A percentile compares a stretch with the other conserved stretches of the same genome.
These are phyloP conservation scores for Tetradesmus obliquus DNA, from an alignment of 139 green algal genomes.

Conservation along the genomic window DNA sequence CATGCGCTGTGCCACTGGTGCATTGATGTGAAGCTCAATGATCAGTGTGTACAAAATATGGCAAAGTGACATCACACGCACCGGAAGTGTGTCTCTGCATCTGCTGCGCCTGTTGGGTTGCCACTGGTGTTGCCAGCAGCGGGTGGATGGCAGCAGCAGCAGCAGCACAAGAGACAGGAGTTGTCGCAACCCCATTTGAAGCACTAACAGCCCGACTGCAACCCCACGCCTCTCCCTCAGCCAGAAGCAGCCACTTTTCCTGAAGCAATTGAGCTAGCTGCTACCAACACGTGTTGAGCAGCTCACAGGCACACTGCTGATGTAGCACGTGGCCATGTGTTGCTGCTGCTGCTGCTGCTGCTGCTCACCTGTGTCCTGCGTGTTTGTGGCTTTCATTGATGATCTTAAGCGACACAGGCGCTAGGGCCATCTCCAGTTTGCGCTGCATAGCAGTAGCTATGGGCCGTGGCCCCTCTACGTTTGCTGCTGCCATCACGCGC, in stretches of 20 bases:
- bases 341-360: background rate
- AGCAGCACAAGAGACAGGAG: background rate
- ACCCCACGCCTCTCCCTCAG: no score
- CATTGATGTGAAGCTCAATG: no score
- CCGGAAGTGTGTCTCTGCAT: conserved; percentile 64
- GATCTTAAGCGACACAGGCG: conserved; percentile 48
- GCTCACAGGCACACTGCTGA: background rate
- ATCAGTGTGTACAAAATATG: no score
- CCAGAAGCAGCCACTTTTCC: background rate
- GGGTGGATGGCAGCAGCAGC: background rate
- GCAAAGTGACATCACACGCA: background rate
- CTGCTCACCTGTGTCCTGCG: conserved; percentile 40
- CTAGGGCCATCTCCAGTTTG: conserved; percentile 50
- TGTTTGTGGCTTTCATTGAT: conserved; percentile 66
- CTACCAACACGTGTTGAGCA: background rate
- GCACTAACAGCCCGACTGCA: background rate
- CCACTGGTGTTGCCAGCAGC: conserved; percentile 9
- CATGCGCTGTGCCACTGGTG: no score
- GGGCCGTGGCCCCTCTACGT: conserved; percentile 3
- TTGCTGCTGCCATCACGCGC: conserved; percentile 46
- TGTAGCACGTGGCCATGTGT: background rate
- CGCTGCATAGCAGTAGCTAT: conserved; percentile 36
- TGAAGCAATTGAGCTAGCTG: background rate
- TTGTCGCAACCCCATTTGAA: background rate
- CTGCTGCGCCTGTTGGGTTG: conserved; percentile 43